Evolutionary conservation across 1,284 basidiomycete genomes (phyloP).

Genomic region (Heterobasidion annosum): DNA sequence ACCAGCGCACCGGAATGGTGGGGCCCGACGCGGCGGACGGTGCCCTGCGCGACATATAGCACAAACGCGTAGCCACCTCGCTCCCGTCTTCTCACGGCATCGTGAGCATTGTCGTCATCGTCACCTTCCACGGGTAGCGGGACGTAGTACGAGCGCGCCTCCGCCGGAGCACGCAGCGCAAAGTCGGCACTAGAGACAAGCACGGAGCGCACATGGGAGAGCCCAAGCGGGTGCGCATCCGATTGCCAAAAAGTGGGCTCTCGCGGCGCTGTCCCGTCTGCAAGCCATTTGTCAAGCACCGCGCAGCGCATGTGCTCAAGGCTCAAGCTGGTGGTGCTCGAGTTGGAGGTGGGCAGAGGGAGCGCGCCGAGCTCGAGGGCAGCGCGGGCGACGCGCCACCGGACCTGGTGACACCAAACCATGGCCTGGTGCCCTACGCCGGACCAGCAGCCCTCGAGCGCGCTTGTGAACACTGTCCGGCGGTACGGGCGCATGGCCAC

Average conservation of each 20-base stretch:
- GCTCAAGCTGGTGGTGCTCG: neutral
- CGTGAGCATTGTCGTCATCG: neutral
- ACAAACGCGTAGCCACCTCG: constrained; percentile 23
- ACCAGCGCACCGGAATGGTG: constrained; percentile 22
- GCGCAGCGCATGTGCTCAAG: constrained; percentile 17
- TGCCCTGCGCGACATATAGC: constrained; percentile 52
- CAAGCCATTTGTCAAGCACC: constrained; percentile 55
- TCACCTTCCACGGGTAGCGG: constrained; percentile 25
- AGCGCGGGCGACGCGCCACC: constrained; percentile 78
- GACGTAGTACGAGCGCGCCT: constrained; percentile 40
- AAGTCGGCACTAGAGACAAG: constrained; percentile 24
- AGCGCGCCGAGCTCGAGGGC: constrained; percentile 56
- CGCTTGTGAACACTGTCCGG: constrained; percentile 79
- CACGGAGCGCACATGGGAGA: neutral
- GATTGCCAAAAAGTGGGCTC: constrained; percentile 14
- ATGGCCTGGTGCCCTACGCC: constrained; percentile 94
- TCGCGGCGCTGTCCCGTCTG: constrained; percentile 32
- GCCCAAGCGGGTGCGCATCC: constrained; percentile 20
- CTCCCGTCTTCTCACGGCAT: no score
- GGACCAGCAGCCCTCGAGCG: constrained; percentile 87
- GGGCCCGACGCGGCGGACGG: constrained; percentile 40
- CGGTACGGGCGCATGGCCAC: constrained; percentile 30
- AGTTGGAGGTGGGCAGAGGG: constrained; percentile 7
- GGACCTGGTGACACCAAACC: constrained; percentile 98
- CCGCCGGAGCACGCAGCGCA: constrained; percentile 32